Evolutionary conservation across 2,329 filamentous ascomycete species (phyloP), one percentile per base, ranked within the genome.

Genomic region (Emergomyces orientalis): DNA sequence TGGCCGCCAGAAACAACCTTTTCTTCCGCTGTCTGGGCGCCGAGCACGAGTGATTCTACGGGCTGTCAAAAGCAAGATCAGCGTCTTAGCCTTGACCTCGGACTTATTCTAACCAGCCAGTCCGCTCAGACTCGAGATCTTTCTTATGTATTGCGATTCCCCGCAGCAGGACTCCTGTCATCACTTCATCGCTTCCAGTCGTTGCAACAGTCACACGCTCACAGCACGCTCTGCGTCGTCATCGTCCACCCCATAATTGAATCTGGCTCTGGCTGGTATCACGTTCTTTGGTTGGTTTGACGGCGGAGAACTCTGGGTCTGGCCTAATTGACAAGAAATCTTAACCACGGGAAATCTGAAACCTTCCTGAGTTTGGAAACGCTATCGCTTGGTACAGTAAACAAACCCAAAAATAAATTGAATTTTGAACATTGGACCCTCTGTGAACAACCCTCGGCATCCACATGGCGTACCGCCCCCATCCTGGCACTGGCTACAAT

Each of bases 381-480:
- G 5, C 30, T 54, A 37, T 56, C 32, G 32, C 52, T 56, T 56
- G 41, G 17, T 19, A 22, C 56, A 22, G 30, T 37, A 59, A 59
- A 59, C 34, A 43, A 59, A 9, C 47, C 34, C 8, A 41, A 43
- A 41, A 59, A 30, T n/a, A n/a, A n/a, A n/a, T n/a, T n/a, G n/a
- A n/a, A n/a, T n/a, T n/a, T n/a, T n/a, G n/a, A n/a, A n/a, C n/a
- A n/a, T n/a, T n/a, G n/a, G n/a, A n/a, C n/a, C n/a, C n/a, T n/a
- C 32, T 32, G 3, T 32, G 32, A 32, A 7, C 3, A 3, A 3
- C 32, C 7, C 32, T 32, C 32, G 9, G 34, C 14, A 27, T 43
- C 41, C 41, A 27, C 43, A 60, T 60, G 59, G 45, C 45, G n/a
- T 39, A 60, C 59, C 59, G 43, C 13, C 13, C 8, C 25, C 59